Base-by-base conservation (phyloP, 2,329 filamentous ascomycete species). In the Elsinoe ampelina region DNA sequence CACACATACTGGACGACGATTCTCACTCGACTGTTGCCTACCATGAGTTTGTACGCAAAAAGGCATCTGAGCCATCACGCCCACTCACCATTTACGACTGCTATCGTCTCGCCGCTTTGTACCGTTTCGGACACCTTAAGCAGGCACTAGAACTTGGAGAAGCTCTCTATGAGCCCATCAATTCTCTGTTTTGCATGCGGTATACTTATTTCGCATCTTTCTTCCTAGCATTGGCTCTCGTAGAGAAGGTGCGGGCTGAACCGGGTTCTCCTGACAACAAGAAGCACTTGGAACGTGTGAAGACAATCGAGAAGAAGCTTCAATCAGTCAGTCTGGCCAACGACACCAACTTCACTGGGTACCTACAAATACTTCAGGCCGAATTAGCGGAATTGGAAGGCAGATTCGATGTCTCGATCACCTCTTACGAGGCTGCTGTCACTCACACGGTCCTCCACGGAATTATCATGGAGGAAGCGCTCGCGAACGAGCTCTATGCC, bases 401-500 rank as follows among this genome's bases (percentile, higher is more conserved):
- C n/a, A 34, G 61, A 13, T 68, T 66, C 30, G 82, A 80, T 2
- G 65, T 70, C 2, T 82, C 85, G 6, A 75, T 90, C 34, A 73
- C 73, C 20, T 73, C 79, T 43, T 91, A 89, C 64, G 87, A 92
- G 66, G 76, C 81, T 60, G 82, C 84, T 5, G 71, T 90, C 58
- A 86, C 91, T 63, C 86, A 90, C 64, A 35, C 48, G 15, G 77
- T 86, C 17, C 77, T 86, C 57, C 78, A 88, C 62, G 77, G 77
- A 42, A 85, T 87, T 60, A 65, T 79, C 2, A 79, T 89, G 51
- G 87, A 91, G 59, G 85, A 90, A 67, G 87, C 84, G 0, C 74
- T 89, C 1, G 81, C 82, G 13, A 85, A 86, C 64, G 87, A 88
- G 65, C 74, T 90, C 30, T 85, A 90, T 73, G 86, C 83, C 1